Base-by-base conservation (phyloP, 306 rosid genomes). In the Cicer cuneatum region DNA sequence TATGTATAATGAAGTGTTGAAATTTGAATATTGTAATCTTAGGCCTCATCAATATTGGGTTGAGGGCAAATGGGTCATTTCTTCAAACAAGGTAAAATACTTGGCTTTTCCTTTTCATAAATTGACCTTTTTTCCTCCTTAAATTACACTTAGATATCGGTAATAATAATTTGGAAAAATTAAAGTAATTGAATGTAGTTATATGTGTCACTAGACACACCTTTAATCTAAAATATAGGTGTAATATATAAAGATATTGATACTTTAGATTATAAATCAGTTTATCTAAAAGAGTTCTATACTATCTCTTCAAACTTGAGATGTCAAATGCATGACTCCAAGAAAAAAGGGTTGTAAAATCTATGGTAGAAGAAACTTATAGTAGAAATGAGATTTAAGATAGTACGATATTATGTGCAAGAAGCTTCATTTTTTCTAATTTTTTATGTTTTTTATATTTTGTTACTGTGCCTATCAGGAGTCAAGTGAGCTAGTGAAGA, bases 11-110 rank as follows among this genome's bases (percentile, higher is more conserved):
- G 87, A 78, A 42, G 58, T 72, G 1, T 18, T 83, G 41, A 49
- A 51, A 69, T 72, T 78, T 57, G 73, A 73, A 38, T 74, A 2
- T 46, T 78, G 78, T 5, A 51, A 76, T 37, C 62, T 87, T 66
- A 77, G 92, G 78, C 83, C 74, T 47, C 92, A 79, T 69, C 89
- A 72, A 46, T 82, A 85, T 64, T 85, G 87, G 87, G 2, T 65
- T 3, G 71, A 85, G 10, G 82, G 86, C 51, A 80, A 79, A 46
- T 87, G 91, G 91, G 56, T 40, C 57, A 69, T 69, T 47, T 29
- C 74, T 58, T 74, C 83, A 24, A 24, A 24, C 38, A 68, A 80
- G 91, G 87, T 82, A 87, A 42, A 45, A 38, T 35, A 64, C 53
- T 82, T 45, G n/a, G 33, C 45, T 63, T 58, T n/a, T 15, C 4